Percentiles rank a stretch among this genome's conserved stretches.
Conservation (phyloP, 2,329 filamentous ascomycete genomes). For the Parascedosporium putredinis region DNA sequence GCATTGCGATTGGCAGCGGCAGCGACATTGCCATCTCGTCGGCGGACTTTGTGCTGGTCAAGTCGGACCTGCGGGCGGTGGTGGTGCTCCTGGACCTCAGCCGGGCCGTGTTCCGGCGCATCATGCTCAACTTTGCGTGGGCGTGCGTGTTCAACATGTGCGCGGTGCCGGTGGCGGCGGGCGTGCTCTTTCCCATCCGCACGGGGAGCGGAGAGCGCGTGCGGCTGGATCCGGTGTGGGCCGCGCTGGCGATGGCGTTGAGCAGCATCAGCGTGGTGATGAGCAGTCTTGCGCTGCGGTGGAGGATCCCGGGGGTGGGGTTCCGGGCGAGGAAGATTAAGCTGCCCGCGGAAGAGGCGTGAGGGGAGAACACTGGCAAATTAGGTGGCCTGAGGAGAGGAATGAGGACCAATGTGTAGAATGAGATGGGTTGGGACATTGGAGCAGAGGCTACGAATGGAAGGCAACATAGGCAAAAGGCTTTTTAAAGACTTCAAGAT, state of each 20-base stretch:
- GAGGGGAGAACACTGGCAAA: background rate
- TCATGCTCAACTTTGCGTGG: conserved; percentile 81
- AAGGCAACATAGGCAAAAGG: too few species aligned
- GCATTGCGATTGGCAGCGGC: conserved; percentile 73
- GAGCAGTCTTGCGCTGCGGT: conserved; percentile 66
- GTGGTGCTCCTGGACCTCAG: conserved; percentile 65
- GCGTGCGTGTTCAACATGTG: conserved; percentile 72
- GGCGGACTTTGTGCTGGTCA: conserved; percentile 73
- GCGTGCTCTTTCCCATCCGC: conserved; percentile 55
- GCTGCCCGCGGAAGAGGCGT: background rate
- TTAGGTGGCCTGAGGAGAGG: background rate
- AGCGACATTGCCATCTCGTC: conserved; percentile 75
- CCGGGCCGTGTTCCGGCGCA: conserved; percentile 60
- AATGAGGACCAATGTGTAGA: too few species aligned
- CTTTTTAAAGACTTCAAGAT: too few species aligned
- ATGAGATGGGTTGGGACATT: too few species aligned
- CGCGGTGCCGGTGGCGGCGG: conserved; percentile 71
- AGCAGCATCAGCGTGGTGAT: conserved; percentile 83
- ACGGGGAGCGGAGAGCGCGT: conserved; percentile 42
- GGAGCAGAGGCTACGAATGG: too few species aligned
- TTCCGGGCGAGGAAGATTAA: conserved; percentile 26
- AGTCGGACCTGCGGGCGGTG: conserved; percentile 58
- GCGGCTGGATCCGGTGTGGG: conserved; percentile 71
- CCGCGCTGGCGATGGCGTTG: conserved; percentile 81
- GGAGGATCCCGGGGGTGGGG: conserved; percentile 29